Evolutionary conservation across 2,329 filamentous ascomycete species (phyloP), one percentile per base, ranked within the genome.

Genomic region (Aureobasidium vineae): DNA sequence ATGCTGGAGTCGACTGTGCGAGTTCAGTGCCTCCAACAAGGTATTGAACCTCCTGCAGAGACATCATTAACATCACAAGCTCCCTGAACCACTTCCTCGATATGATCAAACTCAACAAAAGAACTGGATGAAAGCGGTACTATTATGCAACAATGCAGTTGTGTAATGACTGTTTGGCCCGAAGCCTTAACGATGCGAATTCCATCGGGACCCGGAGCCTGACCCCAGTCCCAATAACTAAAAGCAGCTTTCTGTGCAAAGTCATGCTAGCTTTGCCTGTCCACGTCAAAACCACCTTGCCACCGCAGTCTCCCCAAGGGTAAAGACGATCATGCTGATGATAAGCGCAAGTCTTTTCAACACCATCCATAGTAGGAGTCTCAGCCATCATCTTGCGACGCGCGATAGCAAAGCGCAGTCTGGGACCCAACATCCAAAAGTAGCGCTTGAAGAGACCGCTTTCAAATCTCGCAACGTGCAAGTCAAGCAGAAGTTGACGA

Each of bases 291-390:
- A 13, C 15, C 11, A 26, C 5, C 28, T 38, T 21, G 1, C 19
- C 31, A 31, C 41, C 16, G 11, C 56, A 60, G 5, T 50, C 28
- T 5, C 16, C 15, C 54, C 16, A 21, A 7, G 31, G 38, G 26
- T 45, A 59, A 6, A 59, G 54, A 11, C 45, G 43, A 61, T 61
- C 57, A 28, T 61, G 57, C 28, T 61, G 41, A 26, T 61, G 57
- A 38, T 49, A 61, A 36, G 41, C 41, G 40, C 43, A 61, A 50
- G 5, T 13, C 57, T 36, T 16, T 5, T 4, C 43, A 11, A 49
- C 40, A 3, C 21, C 19, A 0, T 40, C n/a, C 19, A 38, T 26
- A 6, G 41, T 50, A n/a, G 31, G 38, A 1, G 19, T 23, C 4
- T 47, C 7, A 26, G 16, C n/a, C 41, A 50, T 38, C 57, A 61